Percentiles rank a stretch among this genome's conserved stretches.
Evolutionary conservation across 2,329 filamentous ascomycete species (phyloP).

Genomic region (Alternaria consortialis): DNA sequence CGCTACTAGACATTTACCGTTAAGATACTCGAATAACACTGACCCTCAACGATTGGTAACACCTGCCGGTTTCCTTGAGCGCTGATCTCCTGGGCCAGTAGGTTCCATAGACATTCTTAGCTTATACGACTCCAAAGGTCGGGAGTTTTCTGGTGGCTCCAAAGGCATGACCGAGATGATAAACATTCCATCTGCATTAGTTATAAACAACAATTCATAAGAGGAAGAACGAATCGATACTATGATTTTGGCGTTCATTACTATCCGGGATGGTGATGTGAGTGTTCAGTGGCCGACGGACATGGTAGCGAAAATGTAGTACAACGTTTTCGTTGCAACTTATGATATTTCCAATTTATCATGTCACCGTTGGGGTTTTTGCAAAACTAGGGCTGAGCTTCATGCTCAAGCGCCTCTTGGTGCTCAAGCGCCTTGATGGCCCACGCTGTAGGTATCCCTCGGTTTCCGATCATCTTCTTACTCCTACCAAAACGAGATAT

Average conservation of each 20-base stretch:
- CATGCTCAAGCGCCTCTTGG: conserved; percentile 23
- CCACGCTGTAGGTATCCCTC: conserved; percentile 32
- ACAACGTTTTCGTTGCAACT: not conserved
- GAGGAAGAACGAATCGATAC: not conserved
- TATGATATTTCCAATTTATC: not conserved
- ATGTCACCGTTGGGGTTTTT: not conserved
- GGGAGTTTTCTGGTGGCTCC: not conserved
- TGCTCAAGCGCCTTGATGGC: conserved; percentile 33
- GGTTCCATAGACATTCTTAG: not conserved
- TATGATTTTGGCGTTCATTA: no score
- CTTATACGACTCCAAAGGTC: not conserved
- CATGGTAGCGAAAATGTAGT: not conserved
- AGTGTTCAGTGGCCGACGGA: no score
- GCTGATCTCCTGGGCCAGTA: not conserved
- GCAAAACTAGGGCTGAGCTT: not conserved
- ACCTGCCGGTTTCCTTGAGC: no score
- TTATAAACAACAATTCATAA: not conserved
- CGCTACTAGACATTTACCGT: not conserved
- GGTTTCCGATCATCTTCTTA: conserved; percentile 28
- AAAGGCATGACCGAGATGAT: not conserved
- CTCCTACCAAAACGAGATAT: conserved; percentile 29
- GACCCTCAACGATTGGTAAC: no score
- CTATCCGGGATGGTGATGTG: no score
- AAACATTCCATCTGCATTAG: not conserved
- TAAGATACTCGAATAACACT: not conserved